Evolutionary conservation across 192 early-diverging fungal species (phyloP).

Genomic region (Ambispora gerdemannii): DNA sequence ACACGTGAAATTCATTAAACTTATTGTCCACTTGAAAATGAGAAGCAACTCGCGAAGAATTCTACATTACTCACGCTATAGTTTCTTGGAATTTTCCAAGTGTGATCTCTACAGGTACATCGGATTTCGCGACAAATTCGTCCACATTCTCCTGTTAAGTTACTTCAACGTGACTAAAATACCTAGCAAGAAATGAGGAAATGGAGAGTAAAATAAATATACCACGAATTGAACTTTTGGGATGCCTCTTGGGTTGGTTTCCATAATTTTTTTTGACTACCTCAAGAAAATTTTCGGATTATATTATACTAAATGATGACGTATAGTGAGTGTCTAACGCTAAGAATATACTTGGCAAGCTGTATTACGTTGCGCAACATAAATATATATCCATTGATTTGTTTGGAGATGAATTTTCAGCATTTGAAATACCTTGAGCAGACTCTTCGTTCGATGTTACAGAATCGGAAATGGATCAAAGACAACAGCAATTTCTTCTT

Average conservation of each 20-base stretch:
- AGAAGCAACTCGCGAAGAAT: not conserved
- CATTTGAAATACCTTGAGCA: too few relatives aligned
- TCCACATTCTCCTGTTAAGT: slow-evolving; percentile 79
- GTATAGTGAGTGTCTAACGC: too few relatives aligned
- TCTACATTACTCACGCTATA: slow-evolving; percentile 51
- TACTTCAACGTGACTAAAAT: too few relatives aligned
- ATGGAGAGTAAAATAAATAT: slow-evolving; percentile 28
- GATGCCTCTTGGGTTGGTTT: slow-evolving; percentile 91
- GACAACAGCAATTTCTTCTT: slow-evolving; percentile 3
- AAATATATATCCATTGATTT: too few relatives aligned
- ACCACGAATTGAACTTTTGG: slow-evolving; percentile 94
- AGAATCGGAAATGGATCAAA: slow-evolving; percentile 9
- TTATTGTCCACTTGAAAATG: not conserved
- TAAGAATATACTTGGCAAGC: too few relatives aligned
- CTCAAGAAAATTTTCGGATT: too few relatives aligned
- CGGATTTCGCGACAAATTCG: slow-evolving; percentile 68
- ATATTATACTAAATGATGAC: too few relatives aligned
- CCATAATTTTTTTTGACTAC: too few relatives aligned
- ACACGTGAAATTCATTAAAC: too few relatives aligned
- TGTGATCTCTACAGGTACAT: slow-evolving; percentile 75
- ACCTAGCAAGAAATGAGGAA: not conserved
- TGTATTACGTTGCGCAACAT: too few relatives aligned
- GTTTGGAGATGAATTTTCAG: too few relatives aligned
- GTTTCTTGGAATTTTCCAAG: slow-evolving; percentile 93
- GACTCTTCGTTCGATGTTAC: too few relatives aligned